Evolutionary conservation across 2,329 filamentous ascomycete species (phyloP).

Genomic region (Ceratocystis eucalypticola): DNA sequence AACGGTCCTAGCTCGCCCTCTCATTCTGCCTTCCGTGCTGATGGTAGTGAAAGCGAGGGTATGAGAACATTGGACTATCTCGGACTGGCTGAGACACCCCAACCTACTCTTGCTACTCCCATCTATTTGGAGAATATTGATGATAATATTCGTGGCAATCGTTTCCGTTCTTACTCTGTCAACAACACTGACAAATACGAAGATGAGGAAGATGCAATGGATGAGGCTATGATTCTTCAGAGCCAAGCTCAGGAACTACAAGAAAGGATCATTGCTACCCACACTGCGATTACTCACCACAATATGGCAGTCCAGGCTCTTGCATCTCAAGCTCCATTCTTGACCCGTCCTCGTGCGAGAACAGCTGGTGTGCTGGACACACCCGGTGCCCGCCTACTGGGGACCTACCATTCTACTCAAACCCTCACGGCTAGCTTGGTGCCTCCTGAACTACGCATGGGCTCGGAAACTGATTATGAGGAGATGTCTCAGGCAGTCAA

Average conservation of each 20-base stretch:
- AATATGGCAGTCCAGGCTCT: conserved; percentile 90
- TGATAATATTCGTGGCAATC: conserved; percentile 64
- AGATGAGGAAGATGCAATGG: conserved; percentile 71
- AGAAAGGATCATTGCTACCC: conserved; percentile 49
- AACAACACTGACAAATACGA: conserved; percentile 98
- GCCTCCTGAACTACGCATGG: conserved; percentile 58
- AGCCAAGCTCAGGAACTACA: conserved; percentile 47
- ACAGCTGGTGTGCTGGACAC: conserved; percentile 87
- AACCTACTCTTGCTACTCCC: conserved; percentile 62
- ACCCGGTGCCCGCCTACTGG: conserved; percentile 50
- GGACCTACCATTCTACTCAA: conserved; percentile 57
- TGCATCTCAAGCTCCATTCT: conserved; percentile 62
- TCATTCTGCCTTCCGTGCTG: conserved; percentile 68
- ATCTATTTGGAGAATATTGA: conserved; percentile 58
- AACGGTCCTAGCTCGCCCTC: conserved; percentile 81
- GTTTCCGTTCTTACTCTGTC: conserved; percentile 94
- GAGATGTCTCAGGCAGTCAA: conserved; percentile 72
- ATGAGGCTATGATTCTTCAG: conserved; percentile 38
- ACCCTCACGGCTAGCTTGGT: conserved; percentile 59
- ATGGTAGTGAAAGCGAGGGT: conserved; percentile 70
- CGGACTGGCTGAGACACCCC: conserved; percentile 84
- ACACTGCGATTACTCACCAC: conserved; percentile 69
- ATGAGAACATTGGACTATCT: conserved; percentile 91
- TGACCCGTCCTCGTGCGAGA: conserved; percentile 68
- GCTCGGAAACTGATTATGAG: conserved; percentile 66